Base-by-base conservation (phyloP, 2,329 filamentous ascomycete genomes). In the Ophiostoma triangulosporum region DNA sequence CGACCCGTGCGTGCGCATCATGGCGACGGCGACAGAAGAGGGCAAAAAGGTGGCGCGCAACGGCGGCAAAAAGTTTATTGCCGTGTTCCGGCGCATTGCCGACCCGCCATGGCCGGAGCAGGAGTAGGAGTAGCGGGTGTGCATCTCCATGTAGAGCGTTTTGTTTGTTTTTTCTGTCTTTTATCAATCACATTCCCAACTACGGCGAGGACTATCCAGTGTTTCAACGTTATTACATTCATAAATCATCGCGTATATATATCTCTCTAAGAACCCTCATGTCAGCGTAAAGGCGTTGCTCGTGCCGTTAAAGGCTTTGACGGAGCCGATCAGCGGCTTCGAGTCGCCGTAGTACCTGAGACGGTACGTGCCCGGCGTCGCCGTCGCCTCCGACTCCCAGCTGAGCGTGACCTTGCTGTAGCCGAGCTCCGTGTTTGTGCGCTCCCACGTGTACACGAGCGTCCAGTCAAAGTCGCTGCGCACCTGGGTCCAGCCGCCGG, bases 41-140 rank as follows among this genome's bases (percentile, higher is more conserved):
- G 88, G 90, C 32, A 96, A 95, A 73, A 98, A 98, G 72, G 93
- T 98, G 14, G 80, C 83, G 61, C 80, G 93, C 64, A 95, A 97
- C 69, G 81, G 86, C 40, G 93, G 93, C 0, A 79, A 81, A 64
- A 98, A 97, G 70, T 95, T 86, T 69, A 84, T 97, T 48, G 91
- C 89, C 38, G 79, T 95, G 50, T 98, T 93, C 66, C 78, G 85
- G 63, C 81, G 93, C 58, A 69, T 84, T 57, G 82, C 86, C 64
- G 84, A 95, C 70, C 89, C 88, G 7, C 75, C 78, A 17, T 95
- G 88, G 88, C 55, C 53, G 6, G 45, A 8, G 7, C 7, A 20
- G 36, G 40, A 35, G 17, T 14, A 17, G n/a, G 17, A 43, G 20
- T 43, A 43, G 38, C 3, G 11, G 26, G 14, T 3, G 24, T 46